Evolutionary conservation across 83 land plant species (phyloP), one percentile per base, ranked within the genome.

Genomic region (Diphasiastrum complanatum): DNA sequence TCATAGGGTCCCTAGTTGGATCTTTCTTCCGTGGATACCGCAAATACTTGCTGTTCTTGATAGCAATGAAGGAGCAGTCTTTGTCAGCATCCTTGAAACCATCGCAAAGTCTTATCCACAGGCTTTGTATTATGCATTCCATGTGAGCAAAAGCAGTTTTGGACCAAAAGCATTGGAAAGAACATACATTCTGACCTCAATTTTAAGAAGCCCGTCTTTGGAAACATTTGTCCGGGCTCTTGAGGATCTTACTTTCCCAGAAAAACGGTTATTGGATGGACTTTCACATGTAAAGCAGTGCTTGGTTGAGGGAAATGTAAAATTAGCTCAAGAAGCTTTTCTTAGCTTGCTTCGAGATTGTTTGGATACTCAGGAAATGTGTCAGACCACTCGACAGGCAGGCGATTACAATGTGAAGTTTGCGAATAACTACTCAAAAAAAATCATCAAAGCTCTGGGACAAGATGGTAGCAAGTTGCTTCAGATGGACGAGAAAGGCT

Each of bases 321-420:
- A 59, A 12, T 63, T 62, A 33, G 79, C 71, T 59, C 69, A 49
- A 66, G 53, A 36, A 48, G 22, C 27, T 28, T 75, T 69, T 55
- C 25, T 20, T 46, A 62, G 41, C 40, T 18, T 79, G 47, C 61
- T 49, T 56, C 46, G 51, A 36, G 81, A 79, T 63, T 70, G 75
- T 66, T 55, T 79, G 19, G 81, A 79, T 62, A 47, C 62, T 11
- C 65, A 59, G 22, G 69, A 62, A 10, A 58, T 79, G 81, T 43
- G 28, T 8, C 33, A 65, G 27, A 57, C 45, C 5, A 61, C 47
- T 36, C 71, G 81, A 11, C 60, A 54, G 6, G 40, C 75, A 41
- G 81, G 81, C 47, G 79, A 79, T 31, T 79, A 75, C 57, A 79
- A 79, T 49, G 33, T 79, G 0, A 79, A 79, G 75, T 79, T 79